Conservation (phyloP, 2,329 filamentous ascomycete genomes). For the Didymella segeticola region DNA sequence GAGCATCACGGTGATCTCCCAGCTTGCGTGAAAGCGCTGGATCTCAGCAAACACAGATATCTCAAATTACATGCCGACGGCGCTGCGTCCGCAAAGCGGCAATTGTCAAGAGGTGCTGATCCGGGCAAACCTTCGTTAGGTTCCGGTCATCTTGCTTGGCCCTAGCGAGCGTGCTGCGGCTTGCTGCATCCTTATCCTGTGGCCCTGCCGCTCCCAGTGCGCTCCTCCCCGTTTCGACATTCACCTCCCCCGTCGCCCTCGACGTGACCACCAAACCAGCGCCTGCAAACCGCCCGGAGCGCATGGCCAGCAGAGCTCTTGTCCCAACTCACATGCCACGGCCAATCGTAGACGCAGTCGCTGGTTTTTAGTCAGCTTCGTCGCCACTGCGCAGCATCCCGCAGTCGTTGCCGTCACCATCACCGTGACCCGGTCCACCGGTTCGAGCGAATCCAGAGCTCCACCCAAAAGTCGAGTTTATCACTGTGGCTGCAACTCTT, state of each 20-base stretch:
- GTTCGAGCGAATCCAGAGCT: conserved; percentile 8
- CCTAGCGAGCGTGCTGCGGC: conserved; percentile 17
- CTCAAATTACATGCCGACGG: conserved; percentile 3
- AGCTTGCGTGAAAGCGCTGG: neutral
- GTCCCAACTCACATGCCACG: conserved; percentile 23
- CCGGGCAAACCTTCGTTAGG: conserved; percentile 13
- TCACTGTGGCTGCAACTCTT: conserved; percentile 5
- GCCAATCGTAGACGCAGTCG: conserved; percentile 19
- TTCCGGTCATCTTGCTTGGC: conserved; percentile 13
- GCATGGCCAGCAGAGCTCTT: conserved; percentile 31
- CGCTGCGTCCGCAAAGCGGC: conserved; percentile 13
- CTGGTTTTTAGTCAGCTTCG: conserved; percentile 22
- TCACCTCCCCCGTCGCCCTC: conserved; percentile 15
- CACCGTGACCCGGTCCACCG: conserved; percentile 8
- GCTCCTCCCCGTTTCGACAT: conserved; percentile 8
- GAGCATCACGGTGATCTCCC: neutral
- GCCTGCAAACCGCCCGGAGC: conserved; percentile 21
- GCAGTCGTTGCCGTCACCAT: conserved; percentile 38
- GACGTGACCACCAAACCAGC: conserved; percentile 18
- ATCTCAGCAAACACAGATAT: neutral
- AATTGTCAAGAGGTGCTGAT: conserved; percentile 16
- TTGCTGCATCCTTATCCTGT: conserved; percentile 12
- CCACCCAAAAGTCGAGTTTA: conserved; percentile 5
- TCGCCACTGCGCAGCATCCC: conserved; percentile 31
- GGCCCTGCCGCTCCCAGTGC: conserved; percentile 10